Base-by-base conservation (phyloP, 495 filamentous ascomycete species). In the Penicillium desertorum region DNA sequence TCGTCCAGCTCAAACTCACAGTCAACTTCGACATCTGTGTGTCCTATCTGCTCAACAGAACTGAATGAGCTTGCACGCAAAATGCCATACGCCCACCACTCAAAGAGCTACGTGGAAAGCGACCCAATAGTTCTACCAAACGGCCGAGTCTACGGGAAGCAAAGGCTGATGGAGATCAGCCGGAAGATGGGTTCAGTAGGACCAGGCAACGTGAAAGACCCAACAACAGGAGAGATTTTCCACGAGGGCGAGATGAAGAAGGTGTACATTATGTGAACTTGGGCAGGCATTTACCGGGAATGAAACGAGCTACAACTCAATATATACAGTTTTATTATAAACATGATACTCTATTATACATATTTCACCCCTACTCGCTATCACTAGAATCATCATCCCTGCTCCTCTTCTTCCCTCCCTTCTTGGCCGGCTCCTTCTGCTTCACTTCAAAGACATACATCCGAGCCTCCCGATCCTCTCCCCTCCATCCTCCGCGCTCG, bases 41-140 rank as follows among this genome's bases (percentile, higher is more conserved):
- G 94, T 64, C 95, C 94, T 5, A 98, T 98, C 67, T 98, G 94
- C 76, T 90, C 86, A 39, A 94, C 88, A 3, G 94, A 98, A 70
- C 80, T 98, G 54, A 97, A 98, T 70, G 89, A 89, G 58, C 81
- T 98, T 32, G 94, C 94, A 16, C 80, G 86, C 41, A 86, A 86
- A 65, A 86, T 98, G 56, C 94, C 94, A 14, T 96, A 97, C 65
- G 94, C 94, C 22, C 88, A 96, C 61, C 94, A 98, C 68, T 88
- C 86, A 45, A 94, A 95, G 77, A 96, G 92, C 68, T 87, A 89
- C 58, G 87, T 97, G 22, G 92, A 96, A 68, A 85, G 79, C 36
- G 93, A 98, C 63, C 81, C 92, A 9, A 82, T 96, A 20, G 79
- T 97, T 37, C 71, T 98, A 56, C 93, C 93, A 12, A 97, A 96